Evolutionary conservation across 169 alveolate species (phyloP), one percentile per base, ranked within the genome.

Genomic region (Plasmodium inui): DNA sequence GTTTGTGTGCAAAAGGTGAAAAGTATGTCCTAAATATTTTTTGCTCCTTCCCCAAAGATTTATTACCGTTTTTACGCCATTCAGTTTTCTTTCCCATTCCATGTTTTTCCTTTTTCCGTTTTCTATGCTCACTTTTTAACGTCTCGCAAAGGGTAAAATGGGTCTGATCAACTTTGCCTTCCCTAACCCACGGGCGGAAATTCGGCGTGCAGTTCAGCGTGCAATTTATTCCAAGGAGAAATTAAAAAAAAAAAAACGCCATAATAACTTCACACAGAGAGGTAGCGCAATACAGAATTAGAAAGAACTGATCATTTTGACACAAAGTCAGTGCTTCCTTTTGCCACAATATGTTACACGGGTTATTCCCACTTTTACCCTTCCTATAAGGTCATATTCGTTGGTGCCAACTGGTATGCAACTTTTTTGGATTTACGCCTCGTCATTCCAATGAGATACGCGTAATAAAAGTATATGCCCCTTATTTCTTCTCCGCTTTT

Each of bases 261-360:
- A 67, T 50, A 79, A 12, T 37, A 41, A 61, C 22, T 37, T 41
- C 70, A 14, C 39, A 39, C 39, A 17, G 50, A 4, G 26, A 17
- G 22, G 70, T 41, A n/a, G 12, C 28, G 84, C 70, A 39, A 79
- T 41, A 14, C 57, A 79, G n/a, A 79, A 79, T 79, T 79, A 41
- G 44, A 67, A 19, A 19, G 37, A 67, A 19, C 34, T 79, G 17
- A 79, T 7, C 34, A 19, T 41, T 41, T 41, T 30, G 70, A 79
- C 50, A 19, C n/a, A 79, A 37, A 30, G 44, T 2, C 0, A 34
- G 73, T 41, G 46, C 14, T 32, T 44, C 84, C 26, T 19, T 44
- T 37, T 50, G 26, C 17, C 32, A 41, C 46, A 79, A 79, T 5
- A 79, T 22, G 26, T 79, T 41, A 44, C 37, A 67, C 41, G 37